These are phyloP conservation scores for Leptomonas pyrrhocoris DNA, from an alignment of 208 protist species.

Conservation along the genomic window DNA sequence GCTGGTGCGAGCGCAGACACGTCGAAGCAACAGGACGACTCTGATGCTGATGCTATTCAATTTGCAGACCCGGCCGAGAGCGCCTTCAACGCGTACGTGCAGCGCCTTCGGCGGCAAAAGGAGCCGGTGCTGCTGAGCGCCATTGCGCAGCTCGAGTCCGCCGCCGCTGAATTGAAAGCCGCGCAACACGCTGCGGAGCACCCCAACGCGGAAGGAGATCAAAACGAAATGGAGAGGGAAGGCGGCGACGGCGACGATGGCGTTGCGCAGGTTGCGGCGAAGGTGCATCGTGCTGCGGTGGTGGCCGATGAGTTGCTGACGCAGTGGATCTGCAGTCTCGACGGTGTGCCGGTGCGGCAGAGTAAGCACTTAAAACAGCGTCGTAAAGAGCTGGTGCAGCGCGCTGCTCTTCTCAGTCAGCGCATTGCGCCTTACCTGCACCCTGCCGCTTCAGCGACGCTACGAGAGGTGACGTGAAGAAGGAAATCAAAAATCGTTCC, in stretches of 20 bases:
- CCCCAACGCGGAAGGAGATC: constrained; percentile 6
- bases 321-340: constrained; percentile 63
- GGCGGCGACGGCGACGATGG: background rate
- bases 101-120: constrained; percentile 38
- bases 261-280: constrained; percentile 19
- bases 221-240: no score
- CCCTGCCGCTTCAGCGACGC: background rate
- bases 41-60: constrained; percentile 45
- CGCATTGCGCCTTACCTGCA: constrained; percentile 49
- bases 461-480: background rate
- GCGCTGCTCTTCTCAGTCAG: constrained; percentile 36
- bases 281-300: constrained; percentile 38
- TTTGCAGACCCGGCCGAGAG: constrained; percentile 58
- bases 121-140: constrained; percentile 43
- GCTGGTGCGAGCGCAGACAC: background rate
- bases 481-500: background rate
- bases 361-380: constrained; percentile 43
- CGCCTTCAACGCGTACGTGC: constrained; percentile 45
- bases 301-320: constrained; percentile 79
- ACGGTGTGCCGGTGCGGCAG: constrained; percentile 57
- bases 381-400: constrained; percentile 46
- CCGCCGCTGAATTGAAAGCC: constrained; percentile 3
- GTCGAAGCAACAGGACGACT: constrained; percentile 1
- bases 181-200: background rate
- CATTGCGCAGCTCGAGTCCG: constrained; percentile 42